phyloP scores from a whole-genome alignment of 1,284 basidiomycete genomes.

The Lignosus rhinocerotis region DNA sequence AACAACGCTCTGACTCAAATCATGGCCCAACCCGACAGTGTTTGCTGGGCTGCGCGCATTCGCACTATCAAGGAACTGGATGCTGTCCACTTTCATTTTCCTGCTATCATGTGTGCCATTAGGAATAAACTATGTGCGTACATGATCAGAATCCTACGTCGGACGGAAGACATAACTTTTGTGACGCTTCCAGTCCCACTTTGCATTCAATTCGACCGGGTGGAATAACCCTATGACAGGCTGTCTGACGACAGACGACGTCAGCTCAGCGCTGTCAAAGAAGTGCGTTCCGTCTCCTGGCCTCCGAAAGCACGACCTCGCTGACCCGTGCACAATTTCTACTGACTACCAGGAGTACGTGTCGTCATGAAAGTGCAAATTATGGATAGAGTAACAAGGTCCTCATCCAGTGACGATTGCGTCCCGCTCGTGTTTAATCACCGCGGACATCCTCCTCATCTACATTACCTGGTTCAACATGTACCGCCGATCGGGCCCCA shows the following conservation, averaged over 20 bases:
- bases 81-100: background rate
- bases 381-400: too few relatives aligned
- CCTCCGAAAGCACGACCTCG: background rate
- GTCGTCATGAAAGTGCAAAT: background rate
- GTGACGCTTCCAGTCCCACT: background rate
- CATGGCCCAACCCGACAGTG: background rate
- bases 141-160: background rate
- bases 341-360: background rate
- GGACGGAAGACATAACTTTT: background rate
- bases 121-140: background rate
- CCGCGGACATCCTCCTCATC: slow-evolving; percentile 4
- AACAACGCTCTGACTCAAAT: background rate
- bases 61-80: background rate
- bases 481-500: background rate
- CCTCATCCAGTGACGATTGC: background rate
- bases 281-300: background rate
- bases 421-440: slow-evolving; percentile 3
- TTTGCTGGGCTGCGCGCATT: background rate
- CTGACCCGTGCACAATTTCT: too few relatives aligned
- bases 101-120: background rate
- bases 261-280: background rate
- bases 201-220: background rate
- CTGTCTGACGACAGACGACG: background rate
- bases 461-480: slow-evolving; percentile 6
- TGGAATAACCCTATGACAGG: background rate